These are phyloP conservation scores for Cyanodermella asteris DNA, from an alignment of 2,329 filamentous ascomycete species.

Conservation along the genomic window DNA sequence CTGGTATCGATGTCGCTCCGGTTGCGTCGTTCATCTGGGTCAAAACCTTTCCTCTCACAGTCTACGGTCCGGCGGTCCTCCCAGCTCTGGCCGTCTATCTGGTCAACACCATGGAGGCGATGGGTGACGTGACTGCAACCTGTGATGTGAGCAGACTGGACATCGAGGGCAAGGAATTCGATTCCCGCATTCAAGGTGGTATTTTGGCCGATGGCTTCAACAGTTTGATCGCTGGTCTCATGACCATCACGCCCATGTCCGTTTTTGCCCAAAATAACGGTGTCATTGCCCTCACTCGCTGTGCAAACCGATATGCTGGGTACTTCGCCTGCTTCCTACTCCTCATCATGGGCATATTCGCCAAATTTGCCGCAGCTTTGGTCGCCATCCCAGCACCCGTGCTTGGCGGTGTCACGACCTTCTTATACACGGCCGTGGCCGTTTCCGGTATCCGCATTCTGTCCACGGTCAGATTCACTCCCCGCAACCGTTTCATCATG, in stretches of 20 bases:
- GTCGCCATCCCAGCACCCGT: conserved; percentile 37
- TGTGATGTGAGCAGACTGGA: conserved; percentile 43
- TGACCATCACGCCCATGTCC: conserved; percentile 46
- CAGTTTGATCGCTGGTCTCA: conserved; percentile 38
- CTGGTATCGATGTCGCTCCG: conserved; percentile 37
- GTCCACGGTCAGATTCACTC: conserved; percentile 37
- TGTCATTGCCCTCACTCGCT: conserved; percentile 44
- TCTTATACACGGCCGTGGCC: conserved; percentile 44
- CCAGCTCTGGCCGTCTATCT: conserved; percentile 36
- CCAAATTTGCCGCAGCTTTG: conserved; percentile 47
- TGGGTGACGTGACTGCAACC: conserved; percentile 46
- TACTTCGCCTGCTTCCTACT: conserved; percentile 45
- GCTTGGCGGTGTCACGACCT: conserved; percentile 32
- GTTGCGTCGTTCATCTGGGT: conserved; percentile 50
- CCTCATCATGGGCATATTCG: conserved; percentile 46
- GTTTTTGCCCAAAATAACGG: conserved; percentile 50
- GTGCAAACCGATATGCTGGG: conserved; percentile 45
- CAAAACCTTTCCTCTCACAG: conserved; percentile 40
- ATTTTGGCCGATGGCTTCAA: conserved; percentile 46
- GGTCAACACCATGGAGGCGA: conserved; percentile 45
- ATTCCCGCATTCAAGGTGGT: conserved; percentile 47
- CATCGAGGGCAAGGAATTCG: conserved; percentile 41
- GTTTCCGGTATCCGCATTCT: conserved; percentile 46
- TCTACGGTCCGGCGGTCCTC: conserved; percentile 45
- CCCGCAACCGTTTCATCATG: conserved; percentile 44